These are phyloP conservation scores for Fragaria nilgerrensis DNA, from an alignment of 306 rosid species.

Conservation along the genomic window DNA sequence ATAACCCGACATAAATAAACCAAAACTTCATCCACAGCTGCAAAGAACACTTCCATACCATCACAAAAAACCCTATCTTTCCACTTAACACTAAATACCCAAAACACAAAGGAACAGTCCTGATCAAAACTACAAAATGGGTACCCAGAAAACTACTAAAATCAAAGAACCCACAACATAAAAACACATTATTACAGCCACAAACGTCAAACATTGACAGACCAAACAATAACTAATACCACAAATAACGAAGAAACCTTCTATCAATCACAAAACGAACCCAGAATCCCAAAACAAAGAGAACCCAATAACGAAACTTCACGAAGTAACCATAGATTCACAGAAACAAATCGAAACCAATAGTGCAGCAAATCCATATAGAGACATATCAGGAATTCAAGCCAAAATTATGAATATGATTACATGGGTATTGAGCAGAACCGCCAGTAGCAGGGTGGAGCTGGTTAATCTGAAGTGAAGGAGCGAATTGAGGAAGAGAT, in stretches of 20 bases:
- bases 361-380: slow-evolving; percentile 6
- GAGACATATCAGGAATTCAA: not conserved
- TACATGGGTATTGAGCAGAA: slow-evolving; percentile 32
- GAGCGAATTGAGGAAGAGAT: not conserved
- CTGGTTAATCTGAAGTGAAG: not conserved
- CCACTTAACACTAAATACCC: not conserved
- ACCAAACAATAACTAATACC: not conserved
- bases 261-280: not conserved
- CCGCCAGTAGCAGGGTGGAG: not conserved
- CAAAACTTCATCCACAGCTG: not conserved
- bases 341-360: not conserved
- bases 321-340: not conserved
- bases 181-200: not conserved
- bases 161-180: not conserved
- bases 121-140: not conserved
- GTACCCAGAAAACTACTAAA: not conserved
- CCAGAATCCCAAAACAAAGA: slow-evolving; percentile 3
- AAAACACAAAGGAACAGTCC: not conserved
- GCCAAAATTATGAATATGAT: slow-evolving; percentile 7
- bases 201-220: not conserved
- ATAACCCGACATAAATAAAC: not conserved
- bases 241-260: not conserved
- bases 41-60: not conserved
- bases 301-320: not conserved
- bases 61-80: not conserved